Base-by-base conservation (phyloP, 169 alveolate species). In the Cryptosporidium parvum region DNA sequence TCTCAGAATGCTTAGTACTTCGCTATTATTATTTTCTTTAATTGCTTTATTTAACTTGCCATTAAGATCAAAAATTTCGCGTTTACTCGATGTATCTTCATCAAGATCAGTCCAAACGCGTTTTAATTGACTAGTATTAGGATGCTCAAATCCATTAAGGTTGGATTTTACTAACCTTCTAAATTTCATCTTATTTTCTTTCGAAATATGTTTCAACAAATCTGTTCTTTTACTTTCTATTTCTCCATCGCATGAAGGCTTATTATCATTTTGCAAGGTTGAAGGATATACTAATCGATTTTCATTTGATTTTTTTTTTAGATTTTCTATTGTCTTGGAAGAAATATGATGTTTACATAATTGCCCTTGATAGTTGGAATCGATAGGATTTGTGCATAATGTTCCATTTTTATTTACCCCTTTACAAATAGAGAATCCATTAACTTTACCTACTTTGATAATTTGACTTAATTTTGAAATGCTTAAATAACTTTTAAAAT, bases 371-470 rank as follows among this genome's bases (percentile, higher is more conserved):
- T 31, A 39, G 37, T 37, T 59, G 7, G 59, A 23, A n/a, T 61
- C 67, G 44, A 80, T 45, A 2, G 89, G 89, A 80, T 80, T 80
- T 39, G 56, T 8, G n/a, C 89, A 80, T 16, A 26, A 6, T 7
- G 69, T 62, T 65, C 89, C 89, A 62, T 48, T 67, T 61, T 21
- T 59, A 39, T 33, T 80, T 14, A 39, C 44, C 6, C 80, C 89
- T 8, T 48, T 80, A 48, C 89, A 80, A 37, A 80, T 37, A 23
- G 80, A 61, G 53, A 80, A 65, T 26, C 62, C 89, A n/a, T 62
- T 37, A 33, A 80, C 89, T 39, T 80, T 80, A 4, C 89, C 75
- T 39, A 80, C 70, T 33, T 42, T 80, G 16, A 80, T 8, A 31
- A 80, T 29, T 26, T 80, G 80, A n/a, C 62, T 70, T 37, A 26